Evolutionary conservation across 345 rosid species (phyloP), one percentile per base, ranked within the genome.

Genomic region (Camelina laxa): DNA sequence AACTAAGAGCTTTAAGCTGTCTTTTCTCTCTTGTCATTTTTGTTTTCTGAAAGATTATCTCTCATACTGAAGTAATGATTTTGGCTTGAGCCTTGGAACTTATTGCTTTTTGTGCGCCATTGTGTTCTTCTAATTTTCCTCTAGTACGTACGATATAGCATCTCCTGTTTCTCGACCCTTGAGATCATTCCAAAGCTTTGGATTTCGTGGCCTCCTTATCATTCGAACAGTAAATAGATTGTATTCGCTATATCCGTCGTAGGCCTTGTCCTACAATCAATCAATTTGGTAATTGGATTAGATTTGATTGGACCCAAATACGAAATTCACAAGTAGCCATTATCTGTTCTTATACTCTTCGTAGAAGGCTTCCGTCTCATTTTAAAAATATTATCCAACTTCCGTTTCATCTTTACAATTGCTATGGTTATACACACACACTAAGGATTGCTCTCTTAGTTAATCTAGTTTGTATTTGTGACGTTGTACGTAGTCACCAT

Each of bases 1-100:
- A 7, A 15, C 73, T 77, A 53, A 77, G 60, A 62, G 16, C 49
- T 54, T 21, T 12, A 24, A 21, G 16, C 47, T 63, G 5, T 44
- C 48, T n/a, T 10, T 61, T 61, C 9, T 33, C 39, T 36, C 44
- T 30, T 62, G 39, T 33, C 45, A 10, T 33, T 68, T 8, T 14
- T 15, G 41, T 50, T 33, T 9, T 10, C 51, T 50, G 9, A 4
- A 67, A 41, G 27, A 59, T 57, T 13, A 56, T 33, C 4, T 41
- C 14, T 19, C 41, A 21, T 56, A 44, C 15, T 58, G 6, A 59
- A 24, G 61, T 65, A 24, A 74, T 48, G 67, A 24, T 22, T 11
- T 66, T 45, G 67, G 27, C 35, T 53, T 1, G 53, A 61, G 41
- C 64, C 45, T 30, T 63, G 10, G 42, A 16, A 33, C 21, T 20